These are phyloP conservation scores for Geosmithia morbida DNA, from an alignment of 2,329 filamentous ascomycete species.

Conservation along the genomic window DNA sequence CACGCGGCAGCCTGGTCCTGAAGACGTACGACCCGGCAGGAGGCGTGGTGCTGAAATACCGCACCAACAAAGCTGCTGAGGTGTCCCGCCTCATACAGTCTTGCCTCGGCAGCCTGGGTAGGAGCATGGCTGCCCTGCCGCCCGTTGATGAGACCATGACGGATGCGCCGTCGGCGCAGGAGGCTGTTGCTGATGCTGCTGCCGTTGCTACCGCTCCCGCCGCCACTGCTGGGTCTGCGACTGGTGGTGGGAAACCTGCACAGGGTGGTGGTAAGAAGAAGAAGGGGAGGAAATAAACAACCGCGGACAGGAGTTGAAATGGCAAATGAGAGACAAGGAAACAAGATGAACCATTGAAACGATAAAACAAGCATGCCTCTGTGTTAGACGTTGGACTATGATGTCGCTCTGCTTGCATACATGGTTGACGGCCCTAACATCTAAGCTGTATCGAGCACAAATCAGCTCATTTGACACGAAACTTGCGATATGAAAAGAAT, in stretches of 20 bases:
- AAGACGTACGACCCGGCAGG: constrained; percentile 81
- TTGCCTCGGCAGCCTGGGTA: constrained; percentile 61
- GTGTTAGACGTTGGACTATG: no score
- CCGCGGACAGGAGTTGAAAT: no score
- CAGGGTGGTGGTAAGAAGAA: constrained; percentile 43
- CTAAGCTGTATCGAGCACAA: no score
- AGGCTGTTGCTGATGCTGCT: constrained; percentile 1
- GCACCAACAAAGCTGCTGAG: constrained; percentile 80
- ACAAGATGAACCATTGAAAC: no score
- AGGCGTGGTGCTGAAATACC: constrained; percentile 79
- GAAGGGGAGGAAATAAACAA: constrained; percentile 53
- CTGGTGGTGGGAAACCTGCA: constrained; percentile 11
- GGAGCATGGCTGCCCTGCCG: constrained; percentile 45
- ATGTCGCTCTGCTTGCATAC: no score
- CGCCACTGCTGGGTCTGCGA: constrained; percentile 9
- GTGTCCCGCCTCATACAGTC: constrained; percentile 64
- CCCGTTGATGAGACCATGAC: constrained; percentile 25
- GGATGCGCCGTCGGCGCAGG: constrained; percentile 16
- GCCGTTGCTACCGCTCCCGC: constrained; percentile 6
- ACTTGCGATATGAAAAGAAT: background rate
- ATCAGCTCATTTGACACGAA: no score
- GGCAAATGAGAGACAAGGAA: no score
- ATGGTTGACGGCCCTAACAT: no score
- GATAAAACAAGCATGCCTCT: no score
- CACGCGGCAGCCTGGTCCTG: constrained; percentile 59